These are phyloP conservation scores for Lycium ferocissimum DNA, from an alignment of 257 asterid genomes.

Conservation along the genomic window DNA sequence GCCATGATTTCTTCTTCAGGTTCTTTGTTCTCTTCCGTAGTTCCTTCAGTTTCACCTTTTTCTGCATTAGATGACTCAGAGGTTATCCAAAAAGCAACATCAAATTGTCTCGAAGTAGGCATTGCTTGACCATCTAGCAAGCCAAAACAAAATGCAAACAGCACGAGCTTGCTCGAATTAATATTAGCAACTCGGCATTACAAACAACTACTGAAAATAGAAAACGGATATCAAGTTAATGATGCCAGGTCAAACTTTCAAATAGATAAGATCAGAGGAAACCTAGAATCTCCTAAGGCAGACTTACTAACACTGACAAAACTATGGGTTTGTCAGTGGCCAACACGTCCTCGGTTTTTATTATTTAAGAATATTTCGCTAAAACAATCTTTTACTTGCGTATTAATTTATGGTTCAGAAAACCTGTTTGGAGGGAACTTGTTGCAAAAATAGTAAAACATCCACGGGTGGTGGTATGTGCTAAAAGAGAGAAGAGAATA, in stretches of 20 bases:
- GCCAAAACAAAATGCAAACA: background rate
- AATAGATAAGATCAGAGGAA: background rate
- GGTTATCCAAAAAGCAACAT: background rate
- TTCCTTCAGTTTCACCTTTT: conserved; percentile 78
- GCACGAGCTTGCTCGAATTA: background rate
- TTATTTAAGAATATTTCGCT: background rate
- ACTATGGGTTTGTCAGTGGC: background rate
- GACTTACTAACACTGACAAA: background rate
- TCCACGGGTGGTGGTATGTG: background rate
- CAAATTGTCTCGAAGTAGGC: background rate
- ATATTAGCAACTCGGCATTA: background rate
- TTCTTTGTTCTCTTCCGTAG: conserved; percentile 68
- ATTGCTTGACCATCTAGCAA: background rate
- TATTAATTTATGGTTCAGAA: background rate
- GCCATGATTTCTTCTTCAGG: conserved; percentile 74
- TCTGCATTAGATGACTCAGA: conserved; percentile 56
- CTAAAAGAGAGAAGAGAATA: background rate
- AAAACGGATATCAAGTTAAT: too few species aligned
- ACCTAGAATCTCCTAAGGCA: background rate
- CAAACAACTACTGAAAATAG: background rate
- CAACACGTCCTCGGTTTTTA: background rate
- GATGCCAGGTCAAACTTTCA: background rate
- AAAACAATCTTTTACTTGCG: background rate
- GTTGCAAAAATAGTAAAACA: background rate
- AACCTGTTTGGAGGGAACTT: background rate